These are phyloP conservation scores for Camelina sativa DNA, from an alignment of 345 rosid genomes.

Conservation along the genomic window DNA sequence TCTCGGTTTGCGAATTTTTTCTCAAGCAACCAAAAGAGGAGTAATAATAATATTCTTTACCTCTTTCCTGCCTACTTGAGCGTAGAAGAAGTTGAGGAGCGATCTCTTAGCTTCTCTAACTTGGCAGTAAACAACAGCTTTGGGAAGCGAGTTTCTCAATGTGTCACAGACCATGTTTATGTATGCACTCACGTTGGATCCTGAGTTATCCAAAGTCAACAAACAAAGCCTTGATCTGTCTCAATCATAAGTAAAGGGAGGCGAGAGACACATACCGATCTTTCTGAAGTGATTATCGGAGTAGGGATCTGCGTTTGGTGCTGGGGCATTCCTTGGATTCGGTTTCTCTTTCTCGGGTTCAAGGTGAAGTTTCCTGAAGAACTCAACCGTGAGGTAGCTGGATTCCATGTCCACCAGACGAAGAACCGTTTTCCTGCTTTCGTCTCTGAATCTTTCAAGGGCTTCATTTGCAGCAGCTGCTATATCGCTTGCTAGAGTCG, in stretches of 20 bases:
- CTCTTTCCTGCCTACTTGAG: conserved; percentile 93
- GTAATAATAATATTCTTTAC: conserved; percentile 39
- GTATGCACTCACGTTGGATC: conserved; percentile 89
- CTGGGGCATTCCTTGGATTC: conserved; percentile 50
- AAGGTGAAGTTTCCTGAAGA: conserved; percentile 87
- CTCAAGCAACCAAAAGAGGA: background rate
- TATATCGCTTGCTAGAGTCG: conserved; percentile 82
- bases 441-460: conserved; percentile 91
- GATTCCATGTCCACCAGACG: conserved; percentile 98
- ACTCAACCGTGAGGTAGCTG: conserved; percentile 93
- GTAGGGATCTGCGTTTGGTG: conserved; percentile 64
- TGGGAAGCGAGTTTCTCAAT: conserved; percentile 83
- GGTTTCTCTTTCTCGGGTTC: conserved; percentile 80
- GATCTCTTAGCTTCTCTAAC: conserved; percentile 93
- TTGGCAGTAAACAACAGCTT: conserved; percentile 97
- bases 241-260: conserved; percentile 12
- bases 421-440: conserved; percentile 83
- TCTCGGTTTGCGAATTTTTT: background rate
- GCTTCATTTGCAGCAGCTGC: conserved; percentile 96
- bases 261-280: conserved; percentile 57
- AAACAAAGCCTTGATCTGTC: conserved; percentile 13
- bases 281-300: conserved; percentile 83
- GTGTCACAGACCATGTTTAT: conserved; percentile 96
- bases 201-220: conserved; percentile 47
- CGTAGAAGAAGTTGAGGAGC: conserved; percentile 81